A percentile compares a stretch with the other conserved stretches of the same genome.
phyloP scores from a whole-genome alignment of 306 rosid species.

The Ormosia semicastrata region DNA sequence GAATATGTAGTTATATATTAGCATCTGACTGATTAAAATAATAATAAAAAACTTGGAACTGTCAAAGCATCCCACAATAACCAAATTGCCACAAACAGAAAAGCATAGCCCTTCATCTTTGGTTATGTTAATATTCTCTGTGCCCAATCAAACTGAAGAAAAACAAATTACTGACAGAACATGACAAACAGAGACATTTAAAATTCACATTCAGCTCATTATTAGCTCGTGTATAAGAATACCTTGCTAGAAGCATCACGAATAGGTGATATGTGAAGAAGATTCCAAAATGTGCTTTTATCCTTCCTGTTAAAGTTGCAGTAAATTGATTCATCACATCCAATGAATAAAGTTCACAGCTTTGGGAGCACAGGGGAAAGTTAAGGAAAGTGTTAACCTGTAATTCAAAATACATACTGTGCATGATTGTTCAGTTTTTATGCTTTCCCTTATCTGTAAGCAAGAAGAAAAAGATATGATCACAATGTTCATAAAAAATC shows the following conservation, averaged over 20 bases:
- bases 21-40: conserved; percentile 4
- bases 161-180: conserved; percentile 12
- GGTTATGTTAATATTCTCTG: not conserved
- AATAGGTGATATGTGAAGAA: conserved; percentile 83
- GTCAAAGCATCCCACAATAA: not conserved
- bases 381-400: conserved; percentile 69
- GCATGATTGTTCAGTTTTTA: conserved; percentile 66
- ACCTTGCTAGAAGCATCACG: conserved; percentile 95
- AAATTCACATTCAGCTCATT: not conserved
- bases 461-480: conserved; percentile 18
- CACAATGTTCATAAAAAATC: not conserved
- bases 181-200: not conserved
- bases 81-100: conserved; percentile 1
- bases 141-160: not conserved
- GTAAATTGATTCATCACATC: conserved; percentile 31
- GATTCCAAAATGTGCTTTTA: conserved; percentile 87
- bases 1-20: not conserved
- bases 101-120: not conserved
- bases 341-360: conserved; percentile 28
- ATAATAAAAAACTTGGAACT: not conserved
- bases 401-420: conserved; percentile 94
- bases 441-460: conserved; percentile 78
- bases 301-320: conserved; percentile 67
- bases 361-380: conserved; percentile 20
- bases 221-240: conserved; percentile 19